Evolutionary conservation across 2,329 filamentous ascomycete genomes (phyloP).

Genomic region (Amauroascus niger): DNA sequence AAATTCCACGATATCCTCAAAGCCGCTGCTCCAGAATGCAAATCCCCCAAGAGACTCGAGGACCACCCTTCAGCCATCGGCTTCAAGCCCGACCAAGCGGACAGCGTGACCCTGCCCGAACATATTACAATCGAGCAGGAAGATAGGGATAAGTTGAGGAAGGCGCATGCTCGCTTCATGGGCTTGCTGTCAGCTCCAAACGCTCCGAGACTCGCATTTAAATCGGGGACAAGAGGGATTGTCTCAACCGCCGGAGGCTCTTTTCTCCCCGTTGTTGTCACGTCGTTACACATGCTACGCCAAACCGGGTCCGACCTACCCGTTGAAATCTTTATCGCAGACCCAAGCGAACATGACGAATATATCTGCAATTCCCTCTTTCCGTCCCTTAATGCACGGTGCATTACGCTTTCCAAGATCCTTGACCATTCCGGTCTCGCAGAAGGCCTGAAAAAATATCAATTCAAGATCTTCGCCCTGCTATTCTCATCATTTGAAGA

Average conservation of each 20-base stretch:
- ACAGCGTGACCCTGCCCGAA: conserved; percentile 14
- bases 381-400: conserved; percentile 27
- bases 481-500: conserved; percentile 52
- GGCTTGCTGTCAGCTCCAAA: conserved; percentile 8
- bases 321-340: conserved; percentile 31
- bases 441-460: conserved; percentile 51
- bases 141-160: conserved; percentile 15
- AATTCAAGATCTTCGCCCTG: conserved; percentile 50
- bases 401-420: conserved; percentile 19
- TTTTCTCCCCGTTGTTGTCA: conserved; percentile 28
- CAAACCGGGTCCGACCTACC: conserved; percentile 28
- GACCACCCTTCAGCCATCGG: conserved; percentile 14
- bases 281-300: conserved; percentile 30
- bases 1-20: conserved; percentile 16
- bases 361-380: conserved; percentile 26
- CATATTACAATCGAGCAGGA: conserved; percentile 14
- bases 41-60: conserved; percentile 14
- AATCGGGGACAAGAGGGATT: conserved; percentile 14
- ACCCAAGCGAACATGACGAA: conserved; percentile 24
- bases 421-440: conserved; percentile 32
- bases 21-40: conserved; percentile 15
- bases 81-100: conserved; percentile 17
- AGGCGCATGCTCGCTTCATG: conserved; percentile 16
- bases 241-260: conserved; percentile 18
- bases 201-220: conserved; percentile 14